phyloP scores from a whole-genome alignment of 345 rosid genomes.

The Excoecaria agallocha region DNA sequence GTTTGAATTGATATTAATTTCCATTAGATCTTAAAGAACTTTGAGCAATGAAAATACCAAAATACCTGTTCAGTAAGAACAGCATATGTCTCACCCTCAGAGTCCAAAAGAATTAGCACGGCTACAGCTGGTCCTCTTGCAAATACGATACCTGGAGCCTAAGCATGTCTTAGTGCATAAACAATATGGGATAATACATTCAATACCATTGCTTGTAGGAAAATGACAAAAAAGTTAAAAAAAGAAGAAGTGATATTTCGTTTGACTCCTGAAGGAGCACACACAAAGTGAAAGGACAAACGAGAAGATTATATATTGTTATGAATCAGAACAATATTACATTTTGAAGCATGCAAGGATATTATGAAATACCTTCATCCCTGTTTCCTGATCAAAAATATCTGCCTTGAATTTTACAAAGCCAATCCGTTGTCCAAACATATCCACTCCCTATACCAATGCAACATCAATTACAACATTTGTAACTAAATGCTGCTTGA shows the following conservation, averaged over 20 bases:
- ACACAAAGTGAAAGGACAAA: not conserved
- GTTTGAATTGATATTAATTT: slow-evolving; percentile 4
- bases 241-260: not conserved
- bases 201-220: not conserved
- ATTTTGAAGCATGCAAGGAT: slow-evolving; percentile 13
- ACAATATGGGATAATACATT: not conserved
- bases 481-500: too few species aligned
- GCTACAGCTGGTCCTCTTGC: slow-evolving; percentile 93
- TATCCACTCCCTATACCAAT: slow-evolving; percentile 74
- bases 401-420: slow-evolving; percentile 89
- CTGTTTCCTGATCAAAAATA: slow-evolving; percentile 56
- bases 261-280: not conserved
- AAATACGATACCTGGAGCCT: slow-evolving; percentile 97
- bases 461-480: slow-evolving; percentile 1
- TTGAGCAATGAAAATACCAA: not conserved
- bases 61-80: slow-evolving; percentile 91
- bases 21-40: not conserved
- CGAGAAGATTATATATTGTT: not conserved
- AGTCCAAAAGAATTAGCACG: slow-evolving; percentile 73
- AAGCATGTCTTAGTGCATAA: slow-evolving; percentile 37
- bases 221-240: too few species aligned
- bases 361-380: slow-evolving; percentile 54
- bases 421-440: slow-evolving; percentile 78
- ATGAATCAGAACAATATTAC: not conserved
- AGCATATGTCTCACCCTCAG: slow-evolving; percentile 63